phyloP scores from a whole-genome alignment of 2,329 filamentous ascomycete species.

The Aspergillus sojae region DNA sequence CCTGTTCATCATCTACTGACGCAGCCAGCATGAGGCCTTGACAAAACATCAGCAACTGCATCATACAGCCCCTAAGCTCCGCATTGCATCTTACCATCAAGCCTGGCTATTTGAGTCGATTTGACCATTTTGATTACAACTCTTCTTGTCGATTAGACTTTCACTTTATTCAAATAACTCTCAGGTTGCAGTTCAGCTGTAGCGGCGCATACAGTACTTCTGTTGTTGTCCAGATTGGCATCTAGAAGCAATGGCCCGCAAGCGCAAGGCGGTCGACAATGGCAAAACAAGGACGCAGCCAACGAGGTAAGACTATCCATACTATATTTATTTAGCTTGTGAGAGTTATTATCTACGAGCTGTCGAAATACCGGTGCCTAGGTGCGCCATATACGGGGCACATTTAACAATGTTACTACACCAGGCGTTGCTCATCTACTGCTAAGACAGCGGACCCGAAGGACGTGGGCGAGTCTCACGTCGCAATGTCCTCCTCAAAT shows the following conservation, averaged over 20 bases:
- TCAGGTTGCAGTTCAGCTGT: slow-evolving; percentile 3
- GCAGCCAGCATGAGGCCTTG: slow-evolving; percentile 91
- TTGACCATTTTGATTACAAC: slow-evolving; percentile 66
- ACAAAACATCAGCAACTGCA: slow-evolving; percentile 27
- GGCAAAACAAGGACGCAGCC: slow-evolving; percentile 30
- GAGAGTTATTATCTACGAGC: background rate
- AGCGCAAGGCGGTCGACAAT: slow-evolving; percentile 37
- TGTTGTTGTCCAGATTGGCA: slow-evolving; percentile 10
- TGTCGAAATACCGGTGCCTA: background rate
- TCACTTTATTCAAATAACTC: slow-evolving; percentile 4
- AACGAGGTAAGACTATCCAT: slow-evolving; percentile 22
- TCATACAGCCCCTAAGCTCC: slow-evolving; percentile 3
- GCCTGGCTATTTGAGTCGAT: slow-evolving; percentile 90
- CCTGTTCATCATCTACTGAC: slow-evolving; percentile 87
- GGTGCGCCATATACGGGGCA: background rate
- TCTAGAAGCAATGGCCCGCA: slow-evolving; percentile 34
- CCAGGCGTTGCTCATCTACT: slow-evolving; percentile 26
- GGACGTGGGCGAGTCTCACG: slow-evolving; percentile 26
- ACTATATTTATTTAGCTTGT: background rate
- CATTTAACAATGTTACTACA: slow-evolving; percentile 20
- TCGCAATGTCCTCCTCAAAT: slow-evolving; percentile 33
- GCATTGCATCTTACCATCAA: slow-evolving; percentile 69
- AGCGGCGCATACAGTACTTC: slow-evolving; percentile 13
- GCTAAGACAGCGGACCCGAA: slow-evolving; percentile 30
- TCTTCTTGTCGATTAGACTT: background rate